Percentiles rank a stretch among this genome's conserved stretches.
Evolutionary conservation across 2,329 filamentous ascomycete species (phyloP).

Genomic region (Epichloe festucae): DNA sequence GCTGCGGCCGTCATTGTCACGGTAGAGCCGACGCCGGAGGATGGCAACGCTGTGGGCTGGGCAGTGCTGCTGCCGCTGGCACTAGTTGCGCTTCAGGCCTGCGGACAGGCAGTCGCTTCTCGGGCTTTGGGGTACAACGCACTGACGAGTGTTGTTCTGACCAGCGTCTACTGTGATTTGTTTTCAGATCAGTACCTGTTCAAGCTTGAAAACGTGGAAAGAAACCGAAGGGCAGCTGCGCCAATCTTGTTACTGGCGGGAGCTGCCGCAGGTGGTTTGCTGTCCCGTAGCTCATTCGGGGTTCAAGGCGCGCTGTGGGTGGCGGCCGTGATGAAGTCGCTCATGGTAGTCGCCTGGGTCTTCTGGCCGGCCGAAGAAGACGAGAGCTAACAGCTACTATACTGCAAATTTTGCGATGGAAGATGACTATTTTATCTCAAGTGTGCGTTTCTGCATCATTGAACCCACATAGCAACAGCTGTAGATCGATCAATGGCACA

Average conservation of each 20-base stretch:
- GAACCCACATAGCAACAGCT: not conserved
- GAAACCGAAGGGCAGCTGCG: constrained; percentile 37
- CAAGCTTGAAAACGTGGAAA: constrained; percentile 29
- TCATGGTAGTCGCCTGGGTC: constrained; percentile 45
- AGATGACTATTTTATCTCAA: not conserved
- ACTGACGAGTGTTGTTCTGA: constrained; percentile 67
- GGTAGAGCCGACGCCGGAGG: constrained; percentile 24
- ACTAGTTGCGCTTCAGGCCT: constrained; percentile 62
- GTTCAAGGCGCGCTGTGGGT: constrained; percentile 45
- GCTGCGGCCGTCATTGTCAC: constrained; percentile 42
- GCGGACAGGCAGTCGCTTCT: constrained; percentile 65
- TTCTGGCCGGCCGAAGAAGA: constrained; percentile 40
- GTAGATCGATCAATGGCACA: not conserved
- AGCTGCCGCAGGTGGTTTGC: constrained; percentile 35
- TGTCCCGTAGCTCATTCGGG: constrained; percentile 34
- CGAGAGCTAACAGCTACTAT: constrained; percentile 11
- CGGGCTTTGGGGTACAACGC: constrained; percentile 56
- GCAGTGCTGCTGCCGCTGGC: constrained; percentile 52
- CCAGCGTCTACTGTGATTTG: constrained; percentile 70
- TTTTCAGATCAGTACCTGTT: constrained; percentile 51
- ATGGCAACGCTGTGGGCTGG: constrained; percentile 37
- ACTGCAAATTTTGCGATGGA: not conserved
- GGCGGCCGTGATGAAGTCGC: constrained; percentile 42
- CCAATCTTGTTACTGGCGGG: constrained; percentile 36
- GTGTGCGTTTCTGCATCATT: not conserved